A percentile compares a stretch with the other conserved stretches of the same genome.
Evolutionary conservation across 148 eudicot genomes (phyloP).

Genomic region (Pharnaceum exiguum): DNA sequence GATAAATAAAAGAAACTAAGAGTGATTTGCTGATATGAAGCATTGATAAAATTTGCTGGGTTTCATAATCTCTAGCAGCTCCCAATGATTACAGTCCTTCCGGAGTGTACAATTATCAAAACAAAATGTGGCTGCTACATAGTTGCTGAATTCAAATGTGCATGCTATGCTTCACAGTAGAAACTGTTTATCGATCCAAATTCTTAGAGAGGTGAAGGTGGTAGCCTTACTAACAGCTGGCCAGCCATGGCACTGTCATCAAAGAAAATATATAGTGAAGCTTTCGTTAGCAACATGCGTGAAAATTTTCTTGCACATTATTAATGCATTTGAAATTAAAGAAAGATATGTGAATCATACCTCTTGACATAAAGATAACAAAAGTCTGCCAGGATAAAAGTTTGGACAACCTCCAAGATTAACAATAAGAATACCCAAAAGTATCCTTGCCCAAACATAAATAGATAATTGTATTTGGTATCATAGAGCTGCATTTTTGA

Average conservation of each 20-base stretch:
- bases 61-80: too few species aligned
- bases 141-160: too few species aligned
- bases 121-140: too few species aligned
- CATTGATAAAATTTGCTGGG: too few species aligned
- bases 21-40: too few species aligned
- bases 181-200: too few species aligned
- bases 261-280: background rate
- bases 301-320: too few species aligned
- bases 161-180: too few species aligned
- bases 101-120: too few species aligned
- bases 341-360: slow-evolving; percentile 14
- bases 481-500: slow-evolving; percentile 27
- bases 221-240: slow-evolving; percentile 45
- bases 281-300: background rate
- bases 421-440: slow-evolving; percentile 50
- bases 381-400: slow-evolving; percentile 78
- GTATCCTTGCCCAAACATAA: slow-evolving; percentile 48
- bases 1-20: too few species aligned
- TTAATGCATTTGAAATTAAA: background rate
- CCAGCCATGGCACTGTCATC: slow-evolving; percentile 48
- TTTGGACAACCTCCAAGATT: slow-evolving; percentile 64
- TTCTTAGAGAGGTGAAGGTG: slow-evolving; percentile 29
- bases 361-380: slow-evolving; percentile 85
- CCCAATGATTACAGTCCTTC: too few species aligned
- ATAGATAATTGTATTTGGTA: slow-evolving; percentile 39